Percentiles rank a stretch among this genome's conserved stretches.
Evolutionary conservation across 495 filamentous ascomycete species (phyloP).

Genomic region (Penicillium chermesinum): DNA sequence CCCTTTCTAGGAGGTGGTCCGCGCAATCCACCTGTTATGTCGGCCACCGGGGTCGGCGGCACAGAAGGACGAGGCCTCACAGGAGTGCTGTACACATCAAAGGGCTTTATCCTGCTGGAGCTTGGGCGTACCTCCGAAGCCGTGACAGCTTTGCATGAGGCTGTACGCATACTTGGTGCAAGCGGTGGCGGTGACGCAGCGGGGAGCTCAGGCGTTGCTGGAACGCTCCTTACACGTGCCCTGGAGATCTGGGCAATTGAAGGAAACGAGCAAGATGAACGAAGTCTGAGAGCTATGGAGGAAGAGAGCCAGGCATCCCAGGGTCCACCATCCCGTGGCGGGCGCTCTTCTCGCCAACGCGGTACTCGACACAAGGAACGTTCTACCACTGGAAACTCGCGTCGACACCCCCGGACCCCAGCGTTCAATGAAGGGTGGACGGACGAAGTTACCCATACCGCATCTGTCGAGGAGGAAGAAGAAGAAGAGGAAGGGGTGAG

Average conservation of each 20-base stretch:
- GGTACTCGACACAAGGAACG: slow-evolving; percentile 28
- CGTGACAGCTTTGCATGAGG: slow-evolving; percentile 63
- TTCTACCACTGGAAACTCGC: slow-evolving; percentile 8
- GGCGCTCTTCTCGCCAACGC: slow-evolving; percentile 18
- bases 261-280: slow-evolving; percentile 26
- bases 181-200: slow-evolving; percentile 54
- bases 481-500: slow-evolving; percentile 3
- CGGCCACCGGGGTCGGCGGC: slow-evolving; percentile 39
- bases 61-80: slow-evolving; percentile 44
- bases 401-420: slow-evolving; percentile 23
- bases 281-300: slow-evolving; percentile 10
- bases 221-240: slow-evolving; percentile 68
- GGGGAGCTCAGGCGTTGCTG: slow-evolving; percentile 64
- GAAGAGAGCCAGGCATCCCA: slow-evolving; percentile 9
- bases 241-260: slow-evolving; percentile 60
- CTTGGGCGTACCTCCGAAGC: slow-evolving; percentile 61
- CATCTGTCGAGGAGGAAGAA: slow-evolving; percentile 7
- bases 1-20: slow-evolving; percentile 37
- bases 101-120: slow-evolving; percentile 67
- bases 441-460: slow-evolving; percentile 31
- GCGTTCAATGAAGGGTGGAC: slow-evolving; percentile 32
- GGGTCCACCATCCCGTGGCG: slow-evolving; percentile 9
- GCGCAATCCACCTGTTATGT: slow-evolving; percentile 28
- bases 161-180: slow-evolving; percentile 50
- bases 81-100: slow-evolving; percentile 42